These are phyloP conservation scores for Macrolepiota fuliginosa DNA, from an alignment of 768 basidiomycete genomes.

Conservation along the genomic window DNA sequence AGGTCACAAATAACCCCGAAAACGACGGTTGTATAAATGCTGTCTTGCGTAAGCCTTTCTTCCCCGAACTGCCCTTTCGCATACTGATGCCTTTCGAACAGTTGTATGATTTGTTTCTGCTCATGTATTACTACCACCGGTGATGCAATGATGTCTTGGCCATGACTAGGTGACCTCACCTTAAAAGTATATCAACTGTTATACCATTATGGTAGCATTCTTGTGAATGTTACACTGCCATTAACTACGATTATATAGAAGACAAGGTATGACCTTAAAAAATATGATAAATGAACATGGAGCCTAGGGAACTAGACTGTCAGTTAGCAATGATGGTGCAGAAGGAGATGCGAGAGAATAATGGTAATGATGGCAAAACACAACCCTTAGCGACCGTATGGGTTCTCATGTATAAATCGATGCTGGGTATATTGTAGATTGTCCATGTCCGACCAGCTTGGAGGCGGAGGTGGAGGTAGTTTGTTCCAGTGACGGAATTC, in stretches of 20 bases:
- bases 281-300: background rate
- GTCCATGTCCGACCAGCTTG: background rate
- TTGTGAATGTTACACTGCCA: background rate
- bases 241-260: background rate
- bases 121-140: conserved; percentile 11
- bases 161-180: background rate
- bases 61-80: background rate
- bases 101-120: conserved; percentile 24
- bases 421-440: conserved; percentile 7
- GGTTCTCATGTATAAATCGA: background rate
- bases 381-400: background rate
- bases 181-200: background rate
- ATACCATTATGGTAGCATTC: background rate
- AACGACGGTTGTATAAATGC: conserved; percentile 97
- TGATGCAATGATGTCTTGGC: background rate
- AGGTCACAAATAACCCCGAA: conserved; percentile 93
- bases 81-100: conserved; percentile 14
- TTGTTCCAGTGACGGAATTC: background rate
- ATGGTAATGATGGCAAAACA: background rate
- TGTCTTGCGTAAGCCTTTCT: conserved; percentile 70
- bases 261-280: too few species aligned
- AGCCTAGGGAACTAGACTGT: background rate
- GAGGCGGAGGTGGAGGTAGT: background rate
- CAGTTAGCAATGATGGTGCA: background rate
- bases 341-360: background rate